Evolutionary conservation across 2,329 filamentous ascomycete genomes (phyloP).

Genomic region (Aspergillus tubingensis): DNA sequence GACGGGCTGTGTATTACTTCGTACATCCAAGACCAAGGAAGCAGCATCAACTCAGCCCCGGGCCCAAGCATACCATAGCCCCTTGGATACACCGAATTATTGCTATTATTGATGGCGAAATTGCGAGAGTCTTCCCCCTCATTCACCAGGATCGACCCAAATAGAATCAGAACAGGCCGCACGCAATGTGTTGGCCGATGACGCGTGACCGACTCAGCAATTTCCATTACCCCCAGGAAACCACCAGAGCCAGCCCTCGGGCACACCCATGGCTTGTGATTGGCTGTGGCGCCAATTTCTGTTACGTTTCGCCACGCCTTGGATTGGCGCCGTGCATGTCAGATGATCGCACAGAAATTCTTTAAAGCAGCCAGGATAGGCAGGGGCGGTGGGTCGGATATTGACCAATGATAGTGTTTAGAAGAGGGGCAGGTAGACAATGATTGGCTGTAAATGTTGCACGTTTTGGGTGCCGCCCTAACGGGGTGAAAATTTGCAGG

Average conservation of each 20-base stretch:
- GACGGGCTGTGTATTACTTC: background rate
- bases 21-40: background rate
- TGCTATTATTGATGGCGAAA: background rate
- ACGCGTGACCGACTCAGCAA: slow-evolving; percentile 20
- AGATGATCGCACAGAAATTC: slow-evolving; percentile 31
- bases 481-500: background rate
- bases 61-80: background rate
- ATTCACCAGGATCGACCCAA: background rate
- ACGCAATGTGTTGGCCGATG: slow-evolving; percentile 1
- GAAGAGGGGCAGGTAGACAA: background rate
- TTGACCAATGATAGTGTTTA: slow-evolving; percentile 7
- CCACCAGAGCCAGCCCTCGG: slow-evolving; percentile 14
- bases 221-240: slow-evolving; percentile 36
- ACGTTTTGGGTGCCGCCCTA: slow-evolving; percentile 2
- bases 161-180: background rate
- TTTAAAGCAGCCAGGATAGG: slow-evolving; percentile 1
- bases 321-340: slow-evolving; percentile 26
- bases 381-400: background rate
- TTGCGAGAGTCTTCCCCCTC: background rate
- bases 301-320: slow-evolving; percentile 37
- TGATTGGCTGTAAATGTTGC: background rate
- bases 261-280: slow-evolving; percentile 20
- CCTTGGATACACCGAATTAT: background rate
- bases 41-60: background rate
- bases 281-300: slow-evolving; percentile 36